phyloP scores from a whole-genome alignment of 129 eudicot genomes.

The Saposhnikovia divaricata region DNA sequence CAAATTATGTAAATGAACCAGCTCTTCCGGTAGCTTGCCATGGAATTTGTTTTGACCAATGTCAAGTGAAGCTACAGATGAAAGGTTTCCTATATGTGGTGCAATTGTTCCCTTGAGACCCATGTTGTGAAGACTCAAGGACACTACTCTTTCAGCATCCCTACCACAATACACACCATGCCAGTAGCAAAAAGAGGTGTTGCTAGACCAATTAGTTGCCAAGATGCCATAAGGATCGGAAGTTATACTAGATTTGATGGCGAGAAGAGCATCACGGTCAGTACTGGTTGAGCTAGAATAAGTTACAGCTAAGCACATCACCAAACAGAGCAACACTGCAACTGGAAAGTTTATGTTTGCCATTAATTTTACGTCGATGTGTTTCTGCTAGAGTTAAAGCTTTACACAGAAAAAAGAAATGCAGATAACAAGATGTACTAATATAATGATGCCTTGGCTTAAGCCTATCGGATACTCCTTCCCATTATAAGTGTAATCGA shows the following conservation, averaged over 20 bases:
- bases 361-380: background rate
- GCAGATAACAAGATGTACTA: background rate
- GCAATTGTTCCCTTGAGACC: slow-evolving; percentile 13
- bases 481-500: no score
- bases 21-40: slow-evolving; percentile 15
- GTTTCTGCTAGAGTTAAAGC: background rate
- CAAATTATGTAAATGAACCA: slow-evolving; percentile 3
- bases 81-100: slow-evolving; percentile 13
- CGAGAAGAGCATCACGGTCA: slow-evolving; percentile 1
- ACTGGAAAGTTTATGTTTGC: background rate
- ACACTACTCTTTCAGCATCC: background rate
- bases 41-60: slow-evolving; percentile 9
- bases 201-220: background rate
- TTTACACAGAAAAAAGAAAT: background rate
- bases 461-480: no score
- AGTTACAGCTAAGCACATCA: background rate
- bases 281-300: background rate
- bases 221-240: background rate
- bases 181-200: background rate
- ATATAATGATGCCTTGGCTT: background rate
- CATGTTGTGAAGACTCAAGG: slow-evolving; percentile 5
- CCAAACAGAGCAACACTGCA: background rate
- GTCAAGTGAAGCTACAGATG: slow-evolving; percentile 11
- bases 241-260: background rate
- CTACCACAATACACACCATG: background rate